Conservation (phyloP, 768 basidiomycete species). For the Chiua virens region DNA sequence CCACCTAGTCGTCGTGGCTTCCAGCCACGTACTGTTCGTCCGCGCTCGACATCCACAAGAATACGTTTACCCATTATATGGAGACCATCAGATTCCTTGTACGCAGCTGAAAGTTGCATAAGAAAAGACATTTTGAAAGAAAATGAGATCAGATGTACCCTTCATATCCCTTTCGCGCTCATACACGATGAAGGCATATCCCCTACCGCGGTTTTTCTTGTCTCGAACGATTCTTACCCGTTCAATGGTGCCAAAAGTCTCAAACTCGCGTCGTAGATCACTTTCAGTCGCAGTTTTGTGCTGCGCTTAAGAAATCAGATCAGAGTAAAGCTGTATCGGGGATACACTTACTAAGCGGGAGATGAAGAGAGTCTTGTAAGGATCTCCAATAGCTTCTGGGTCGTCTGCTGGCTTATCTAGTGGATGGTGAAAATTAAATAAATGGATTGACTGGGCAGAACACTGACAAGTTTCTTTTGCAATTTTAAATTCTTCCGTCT, state of each 20-base stretch:
- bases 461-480: conserved; percentile 85
- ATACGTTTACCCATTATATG: conserved; percentile 96
- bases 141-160: conserved; percentile 49
- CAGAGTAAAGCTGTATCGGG: neutral
- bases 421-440: conserved; percentile 7
- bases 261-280: conserved; percentile 93
- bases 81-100: conserved; percentile 97
- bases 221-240: conserved; percentile 91
- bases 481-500: conserved; percentile 69
- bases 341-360: conserved; percentile 70
- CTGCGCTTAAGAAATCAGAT: conserved; percentile 42
- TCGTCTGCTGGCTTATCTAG: conserved; percentile 94
- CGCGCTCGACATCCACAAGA: conserved; percentile 96
- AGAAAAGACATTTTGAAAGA: conserved; percentile 16
- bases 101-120: conserved; percentile 61
- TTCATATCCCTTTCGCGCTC: conserved; percentile 99
- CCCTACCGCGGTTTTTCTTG: conserved; percentile 82
- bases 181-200: conserved; percentile 97
- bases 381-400: conserved; percentile 87
- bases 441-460: neutral
- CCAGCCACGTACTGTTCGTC: conserved; percentile 97
- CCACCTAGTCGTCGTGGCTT: conserved; percentile 95
- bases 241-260: conserved; percentile 93
- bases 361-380: conserved; percentile 98
- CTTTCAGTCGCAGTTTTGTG: conserved; percentile 90